phyloP scores from a whole-genome alignment of 306 rosid species.

The Datisca glomerata region DNA sequence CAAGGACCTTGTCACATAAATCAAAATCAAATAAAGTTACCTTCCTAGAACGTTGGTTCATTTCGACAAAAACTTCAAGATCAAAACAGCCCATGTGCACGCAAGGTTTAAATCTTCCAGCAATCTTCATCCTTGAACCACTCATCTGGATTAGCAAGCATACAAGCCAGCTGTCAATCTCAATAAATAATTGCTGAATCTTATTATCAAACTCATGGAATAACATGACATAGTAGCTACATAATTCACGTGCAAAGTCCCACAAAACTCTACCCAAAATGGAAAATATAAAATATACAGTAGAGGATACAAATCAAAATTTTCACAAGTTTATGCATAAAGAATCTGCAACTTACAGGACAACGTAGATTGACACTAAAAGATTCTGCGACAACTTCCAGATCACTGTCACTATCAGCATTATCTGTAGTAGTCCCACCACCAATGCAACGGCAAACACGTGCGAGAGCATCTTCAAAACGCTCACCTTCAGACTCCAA shows the following conservation, averaged over 20 bases:
- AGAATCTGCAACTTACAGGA: slow-evolving; percentile 52
- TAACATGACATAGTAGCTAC: too few species aligned
- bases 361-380: slow-evolving; percentile 82
- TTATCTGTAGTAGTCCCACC: slow-evolving; percentile 71
- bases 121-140: slow-evolving; percentile 96
- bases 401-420: slow-evolving; percentile 88
- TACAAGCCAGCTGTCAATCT: slow-evolving; percentile 5
- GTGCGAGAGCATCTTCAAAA: slow-evolving; percentile 88
- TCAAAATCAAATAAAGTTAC: slow-evolving; percentile 34
- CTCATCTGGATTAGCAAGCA: slow-evolving; percentile 61
- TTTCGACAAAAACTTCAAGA: slow-evolving; percentile 93
- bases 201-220: too few species aligned
- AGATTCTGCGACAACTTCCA: slow-evolving; percentile 91
- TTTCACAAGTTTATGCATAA: neutral
- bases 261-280: too few species aligned
- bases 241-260: too few species aligned
- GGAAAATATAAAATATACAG: neutral
- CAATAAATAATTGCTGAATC: slow-evolving; percentile 13
- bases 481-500: slow-evolving; percentile 77
- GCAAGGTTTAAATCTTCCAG: slow-evolving; percentile 98
- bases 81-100: slow-evolving; percentile 94
- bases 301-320: neutral
- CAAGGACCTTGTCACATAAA: neutral
- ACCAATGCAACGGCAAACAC: slow-evolving; percentile 67
- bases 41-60: slow-evolving; percentile 97